Conservation (phyloP, 2,329 filamentous ascomycete species). For the Verticillium tricorpus region DNA sequence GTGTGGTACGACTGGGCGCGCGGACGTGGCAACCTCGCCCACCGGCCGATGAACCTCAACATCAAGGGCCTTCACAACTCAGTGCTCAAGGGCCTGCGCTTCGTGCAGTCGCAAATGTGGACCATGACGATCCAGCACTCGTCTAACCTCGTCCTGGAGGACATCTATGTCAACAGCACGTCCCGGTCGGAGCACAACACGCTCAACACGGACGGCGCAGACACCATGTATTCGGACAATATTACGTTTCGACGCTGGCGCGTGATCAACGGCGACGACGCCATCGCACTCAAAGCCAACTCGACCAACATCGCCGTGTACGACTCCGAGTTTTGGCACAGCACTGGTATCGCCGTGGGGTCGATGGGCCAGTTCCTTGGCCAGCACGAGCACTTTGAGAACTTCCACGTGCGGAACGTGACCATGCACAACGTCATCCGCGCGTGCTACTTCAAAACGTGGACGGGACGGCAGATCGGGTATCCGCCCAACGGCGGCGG, state of each 20-base stretch:
- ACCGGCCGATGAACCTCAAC: conserved; percentile 49
- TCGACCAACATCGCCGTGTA: conserved; percentile 48
- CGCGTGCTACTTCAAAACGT: conserved; percentile 53
- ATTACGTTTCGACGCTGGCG: conserved; percentile 47
- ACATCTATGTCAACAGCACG: conserved; percentile 51
- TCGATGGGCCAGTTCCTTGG: conserved; percentile 51
- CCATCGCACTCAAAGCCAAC: conserved; percentile 51
- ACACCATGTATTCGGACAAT: conserved; percentile 48
- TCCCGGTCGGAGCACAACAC: conserved; percentile 24
- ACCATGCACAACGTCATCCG: conserved; percentile 39
- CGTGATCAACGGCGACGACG: conserved; percentile 48
- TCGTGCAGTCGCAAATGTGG: conserved; percentile 58
- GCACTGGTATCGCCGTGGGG: conserved; percentile 51
- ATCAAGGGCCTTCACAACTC: conserved; percentile 39
- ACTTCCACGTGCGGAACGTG: conserved; percentile 43
- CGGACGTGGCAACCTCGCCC: conserved; percentile 37
- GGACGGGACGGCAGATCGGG: conserved; percentile 46
- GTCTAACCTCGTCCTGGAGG: conserved; percentile 38
- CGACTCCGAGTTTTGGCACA: conserved; percentile 43
- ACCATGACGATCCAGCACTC: conserved; percentile 49
- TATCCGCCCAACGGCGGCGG: conserved; percentile 55
- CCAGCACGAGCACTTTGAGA: conserved; percentile 42
- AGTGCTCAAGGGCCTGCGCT: conserved; percentile 41
- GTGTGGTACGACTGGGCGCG: conserved; percentile 52
- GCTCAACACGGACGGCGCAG: conserved; percentile 37